Percentiles rank a stretch among this genome's conserved stretches.
Conservation (phyloP, 208 protist genomes). For the Leishmania gerbilli region DNA sequence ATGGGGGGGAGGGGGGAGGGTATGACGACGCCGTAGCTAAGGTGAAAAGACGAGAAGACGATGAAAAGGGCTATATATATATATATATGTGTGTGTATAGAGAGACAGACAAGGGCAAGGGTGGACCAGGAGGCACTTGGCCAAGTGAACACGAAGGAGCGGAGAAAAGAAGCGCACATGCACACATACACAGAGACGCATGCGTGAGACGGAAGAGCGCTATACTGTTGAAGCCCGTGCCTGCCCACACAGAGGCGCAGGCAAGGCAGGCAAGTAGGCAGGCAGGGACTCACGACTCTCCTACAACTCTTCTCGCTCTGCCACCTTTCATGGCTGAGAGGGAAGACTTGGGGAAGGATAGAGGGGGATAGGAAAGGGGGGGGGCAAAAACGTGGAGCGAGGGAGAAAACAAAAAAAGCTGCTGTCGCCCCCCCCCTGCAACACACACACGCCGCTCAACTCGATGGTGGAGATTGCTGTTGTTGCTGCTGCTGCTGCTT, state of each 20-base stretch:
- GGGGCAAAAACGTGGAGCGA: conserved; percentile 1
- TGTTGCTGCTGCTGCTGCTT: neutral
- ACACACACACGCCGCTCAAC: neutral
- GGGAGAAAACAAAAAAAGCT: neutral
- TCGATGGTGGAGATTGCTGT: neutral
- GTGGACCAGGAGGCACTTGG: neutral
- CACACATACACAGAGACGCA: neutral
- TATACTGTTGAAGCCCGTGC: neutral
- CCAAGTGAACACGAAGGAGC: neutral
- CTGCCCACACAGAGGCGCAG: neutral
- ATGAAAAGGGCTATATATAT: neutral
- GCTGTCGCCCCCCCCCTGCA: neutral
- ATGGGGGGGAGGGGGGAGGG: neutral
- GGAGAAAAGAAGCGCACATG: neutral
- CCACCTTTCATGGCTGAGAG: neutral
- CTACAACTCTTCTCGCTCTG: neutral
- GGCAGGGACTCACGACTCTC: neutral
- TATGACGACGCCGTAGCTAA: conserved; percentile 14
- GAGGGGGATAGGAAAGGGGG: neutral
- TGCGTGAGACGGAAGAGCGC: neutral
- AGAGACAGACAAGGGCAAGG: neutral
- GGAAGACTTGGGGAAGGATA: neutral
- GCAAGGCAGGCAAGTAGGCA: neutral
- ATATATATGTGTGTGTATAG: neutral
- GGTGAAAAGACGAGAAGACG: conserved; percentile 12